Evolutionary conservation across 2,329 filamentous ascomycete genomes (phyloP), one percentile per base, ranked within the genome.

Genomic region (Dothistroma septosporum): DNA sequence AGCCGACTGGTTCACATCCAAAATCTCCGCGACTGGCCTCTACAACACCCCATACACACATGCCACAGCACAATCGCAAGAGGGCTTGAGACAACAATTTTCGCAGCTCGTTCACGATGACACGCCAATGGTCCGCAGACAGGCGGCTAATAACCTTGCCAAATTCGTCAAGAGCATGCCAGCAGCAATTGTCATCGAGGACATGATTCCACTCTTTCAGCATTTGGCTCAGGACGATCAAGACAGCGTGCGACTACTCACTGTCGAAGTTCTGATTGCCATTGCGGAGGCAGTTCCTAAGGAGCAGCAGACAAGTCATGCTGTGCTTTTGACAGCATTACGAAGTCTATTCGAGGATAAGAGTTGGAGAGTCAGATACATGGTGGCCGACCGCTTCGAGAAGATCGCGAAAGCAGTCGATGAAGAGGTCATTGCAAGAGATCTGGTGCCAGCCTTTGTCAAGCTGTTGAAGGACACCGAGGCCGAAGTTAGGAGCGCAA

Each of bases 1-100:
- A 84, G 94, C 94, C 78, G 94, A 99, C 80, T 99, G 94, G 94
- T 99, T 99, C 78, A 99, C 94, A 60, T 97, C 94, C 67, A 99
- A 97, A 81, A 94, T 99, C 67, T 99, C 94, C 33, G 94, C 93
- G 64, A 96, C 93, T 67, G 94, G 94, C 65, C 88, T 99, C 65
- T 99, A 93, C 81, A 94, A 90, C 75, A 86, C 87, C 53, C 93
- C 94, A 66, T 99, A 99, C 82, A 89, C 87, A 72, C 96, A 95
- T 82, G 91, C 94, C 62, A 89, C 91, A 58, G 84, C 88, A 55
- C 83, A 87, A n/a, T 86, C 92, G 68, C 94, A 99, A 79, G 91
- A 96, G 79, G 88, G 88, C 70, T 87, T 99, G 61, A 86, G 94
- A 73, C 88, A 93, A 77, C 91, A 97, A 73, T 99, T 97, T 71